A percentile compares a stretch with the other conserved stretches of the same genome.
Conservation (phyloP, 192 early-diverging fungal species). For the Funneliformis mosseae region DNA sequence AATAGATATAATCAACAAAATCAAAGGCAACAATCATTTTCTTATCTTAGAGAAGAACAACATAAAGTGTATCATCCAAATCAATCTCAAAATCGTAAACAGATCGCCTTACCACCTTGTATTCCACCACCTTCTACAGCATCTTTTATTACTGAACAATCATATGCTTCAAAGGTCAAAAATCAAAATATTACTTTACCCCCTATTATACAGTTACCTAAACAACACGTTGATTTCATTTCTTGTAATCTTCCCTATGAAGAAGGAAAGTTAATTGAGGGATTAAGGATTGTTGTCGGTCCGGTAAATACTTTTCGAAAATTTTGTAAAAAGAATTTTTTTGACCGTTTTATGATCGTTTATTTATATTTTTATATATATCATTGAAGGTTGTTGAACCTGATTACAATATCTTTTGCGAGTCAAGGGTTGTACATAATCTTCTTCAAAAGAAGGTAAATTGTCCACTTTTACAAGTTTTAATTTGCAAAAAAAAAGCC, state of each 20-base stretch:
- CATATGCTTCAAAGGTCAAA: too few relatives aligned
- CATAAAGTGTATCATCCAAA: too few relatives aligned
- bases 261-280: neutral
- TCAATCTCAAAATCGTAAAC: too few relatives aligned
- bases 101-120: too few relatives aligned
- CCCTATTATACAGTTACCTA: neutral
- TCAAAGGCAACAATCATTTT: too few relatives aligned
- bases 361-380: neutral
- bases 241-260: slow-evolving; percentile 11
- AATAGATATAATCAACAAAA: too few relatives aligned
- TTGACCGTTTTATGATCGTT: neutral
- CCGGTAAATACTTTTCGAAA: neutral
- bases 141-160: too few relatives aligned
- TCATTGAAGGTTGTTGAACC: neutral
- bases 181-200: neutral
- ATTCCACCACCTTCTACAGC: too few relatives aligned
- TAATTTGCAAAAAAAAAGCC: too few relatives aligned
- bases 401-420: slow-evolving; percentile 39
- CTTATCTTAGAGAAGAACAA: too few relatives aligned
- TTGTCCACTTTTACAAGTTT: too few relatives aligned
- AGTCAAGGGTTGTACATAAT: slow-evolving; percentile 27
- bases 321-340: too few relatives aligned
- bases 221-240: neutral
- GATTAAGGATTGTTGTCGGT: slow-evolving; percentile 1
- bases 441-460: slow-evolving; percentile 33